Evolutionary conservation across 306 rosid species (phyloP).

Genomic region (Luffa aegyptiaca): DNA sequence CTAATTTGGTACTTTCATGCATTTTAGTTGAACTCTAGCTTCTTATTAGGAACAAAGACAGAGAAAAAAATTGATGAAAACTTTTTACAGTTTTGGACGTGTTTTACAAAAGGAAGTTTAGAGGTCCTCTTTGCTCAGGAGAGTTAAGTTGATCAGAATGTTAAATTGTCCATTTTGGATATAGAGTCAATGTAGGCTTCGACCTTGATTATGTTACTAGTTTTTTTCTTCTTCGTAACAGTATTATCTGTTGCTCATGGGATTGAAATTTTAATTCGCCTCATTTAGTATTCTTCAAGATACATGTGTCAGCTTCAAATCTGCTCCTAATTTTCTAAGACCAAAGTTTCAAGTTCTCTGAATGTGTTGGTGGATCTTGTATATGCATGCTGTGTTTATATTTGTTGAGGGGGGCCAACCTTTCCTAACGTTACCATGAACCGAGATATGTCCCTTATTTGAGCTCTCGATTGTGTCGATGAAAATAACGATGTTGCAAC

Average conservation of each 20-base stretch:
- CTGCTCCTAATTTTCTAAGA: background rate
- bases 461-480: background rate
- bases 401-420: background rate
- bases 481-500: background rate
- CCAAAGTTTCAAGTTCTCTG: background rate
- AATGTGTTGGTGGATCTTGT: background rate
- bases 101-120: background rate
- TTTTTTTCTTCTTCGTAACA: background rate
- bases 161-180: background rate
- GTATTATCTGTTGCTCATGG: background rate
- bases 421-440: background rate
- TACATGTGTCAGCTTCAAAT: background rate
- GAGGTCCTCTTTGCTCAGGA: background rate
- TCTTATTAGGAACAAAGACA: background rate
- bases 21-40: background rate
- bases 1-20: background rate
- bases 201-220: background rate
- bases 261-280: background rate
- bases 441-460: background rate
- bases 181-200: background rate
- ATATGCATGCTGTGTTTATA: background rate
- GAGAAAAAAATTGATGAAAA: background rate
- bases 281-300: background rate
- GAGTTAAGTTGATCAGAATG: background rate
- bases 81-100: background rate